Evolutionary conservation across 148 eudicot species (phyloP).

Genomic region (Silene conica): DNA sequence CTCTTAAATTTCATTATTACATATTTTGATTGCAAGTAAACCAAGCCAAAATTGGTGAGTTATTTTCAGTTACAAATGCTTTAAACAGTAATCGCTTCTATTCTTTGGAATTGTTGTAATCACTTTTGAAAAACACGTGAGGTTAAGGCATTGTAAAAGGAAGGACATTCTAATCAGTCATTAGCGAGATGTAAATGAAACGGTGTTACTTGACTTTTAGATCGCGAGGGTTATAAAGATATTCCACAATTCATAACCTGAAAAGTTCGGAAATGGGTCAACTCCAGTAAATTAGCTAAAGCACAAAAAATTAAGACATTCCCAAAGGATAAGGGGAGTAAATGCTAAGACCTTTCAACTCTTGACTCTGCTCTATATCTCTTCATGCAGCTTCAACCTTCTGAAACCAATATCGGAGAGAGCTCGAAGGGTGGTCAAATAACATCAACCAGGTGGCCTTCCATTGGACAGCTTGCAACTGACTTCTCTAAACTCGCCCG

Average conservation of each 20-base stretch:
- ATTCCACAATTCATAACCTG: not conserved
- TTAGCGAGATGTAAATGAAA: too few relatives aligned
- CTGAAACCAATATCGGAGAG: slow-evolving; percentile 28
- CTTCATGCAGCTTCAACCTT: slow-evolving; percentile 38
- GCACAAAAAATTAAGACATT: too few relatives aligned
- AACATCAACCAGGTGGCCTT: slow-evolving; percentile 62
- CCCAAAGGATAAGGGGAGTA: too few relatives aligned
- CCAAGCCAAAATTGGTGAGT: slow-evolving; percentile 49
- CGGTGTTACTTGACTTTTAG: too few relatives aligned
- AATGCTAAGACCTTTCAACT: not conserved
- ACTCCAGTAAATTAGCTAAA: too few relatives aligned
- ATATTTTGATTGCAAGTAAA: too few relatives aligned
- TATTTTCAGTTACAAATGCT: too few relatives aligned
- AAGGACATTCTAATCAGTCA: too few relatives aligned
- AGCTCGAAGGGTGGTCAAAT: slow-evolving; percentile 44
- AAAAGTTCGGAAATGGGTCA: not conserved
- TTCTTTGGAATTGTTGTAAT: not conserved
- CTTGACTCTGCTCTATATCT: not conserved
- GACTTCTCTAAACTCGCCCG: slow-evolving; percentile 56
- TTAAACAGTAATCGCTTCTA: not conserved
- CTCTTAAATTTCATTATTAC: too few relatives aligned
- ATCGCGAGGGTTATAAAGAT: too few relatives aligned
- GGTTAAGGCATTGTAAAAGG: too few relatives aligned
- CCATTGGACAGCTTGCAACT: slow-evolving; percentile 55
- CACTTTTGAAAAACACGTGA: not conserved